These are phyloP conservation scores for Mycena pura DNA, from an alignment of 768 basidiomycete genomes.

Conservation along the genomic window DNA sequence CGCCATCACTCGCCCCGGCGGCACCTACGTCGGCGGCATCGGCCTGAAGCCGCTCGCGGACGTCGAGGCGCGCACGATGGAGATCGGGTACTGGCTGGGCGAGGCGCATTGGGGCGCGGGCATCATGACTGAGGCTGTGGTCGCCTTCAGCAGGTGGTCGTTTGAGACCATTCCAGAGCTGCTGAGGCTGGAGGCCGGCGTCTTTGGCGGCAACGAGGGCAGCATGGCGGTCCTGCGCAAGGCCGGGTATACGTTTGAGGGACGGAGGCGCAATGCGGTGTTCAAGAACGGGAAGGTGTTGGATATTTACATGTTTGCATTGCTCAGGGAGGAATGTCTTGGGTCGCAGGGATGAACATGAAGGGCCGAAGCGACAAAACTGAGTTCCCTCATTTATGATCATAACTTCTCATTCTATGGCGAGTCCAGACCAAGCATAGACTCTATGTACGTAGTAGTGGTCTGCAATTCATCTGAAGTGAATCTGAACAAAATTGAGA, in stretches of 20 bases:
- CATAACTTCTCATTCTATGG: too few species aligned
- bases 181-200: not conserved
- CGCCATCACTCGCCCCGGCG: not conserved
- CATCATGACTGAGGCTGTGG: constrained; percentile 2
- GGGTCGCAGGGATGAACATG: too few species aligned
- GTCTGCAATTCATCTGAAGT: too few species aligned
- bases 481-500: too few species aligned
- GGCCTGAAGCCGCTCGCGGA: not conserved
- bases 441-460: too few species aligned
- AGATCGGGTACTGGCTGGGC: constrained; percentile 4
- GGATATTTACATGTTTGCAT: not conserved
- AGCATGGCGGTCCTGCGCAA: constrained; percentile 7
- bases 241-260: constrained; percentile 2
- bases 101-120: constrained; percentile 8
- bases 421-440: too few species aligned
- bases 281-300: constrained; percentile 7
- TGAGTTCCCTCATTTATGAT: too few species aligned
- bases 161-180: constrained; percentile 5
- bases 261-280: constrained; percentile 6
- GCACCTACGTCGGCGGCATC: constrained; percentile 1
- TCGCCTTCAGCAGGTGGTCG: constrained; percentile 6
- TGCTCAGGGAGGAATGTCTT: constrained; percentile 7
- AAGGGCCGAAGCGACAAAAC: too few species aligned
- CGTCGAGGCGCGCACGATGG: constrained; percentile 8
- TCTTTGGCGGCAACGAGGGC: constrained; percentile 1